phyloP scores from a whole-genome alignment of 2,329 filamentous ascomycete genomes.

The Davidsoniella virescens region DNA sequence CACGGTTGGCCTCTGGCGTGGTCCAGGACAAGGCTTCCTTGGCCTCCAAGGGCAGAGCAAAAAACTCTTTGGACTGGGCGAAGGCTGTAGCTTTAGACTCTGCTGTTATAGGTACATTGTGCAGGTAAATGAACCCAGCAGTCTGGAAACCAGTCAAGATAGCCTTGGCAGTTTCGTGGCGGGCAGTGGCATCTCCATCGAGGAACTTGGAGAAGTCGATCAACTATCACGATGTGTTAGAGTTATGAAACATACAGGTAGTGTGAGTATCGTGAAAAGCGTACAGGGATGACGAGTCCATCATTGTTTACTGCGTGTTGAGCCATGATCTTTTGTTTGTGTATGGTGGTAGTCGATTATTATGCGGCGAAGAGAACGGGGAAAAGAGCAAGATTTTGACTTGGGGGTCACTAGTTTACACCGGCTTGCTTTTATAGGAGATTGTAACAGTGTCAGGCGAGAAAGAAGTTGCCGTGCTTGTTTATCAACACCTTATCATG shows the following conservation, averaged over 20 bases:
- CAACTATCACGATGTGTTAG: slow-evolving; percentile 31
- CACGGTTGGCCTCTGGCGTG: slow-evolving; percentile 54
- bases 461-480: neutral
- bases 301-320: slow-evolving; percentile 32
- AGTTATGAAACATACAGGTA: slow-evolving; percentile 16
- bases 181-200: slow-evolving; percentile 41
- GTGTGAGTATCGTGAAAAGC: slow-evolving; percentile 14
- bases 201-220: slow-evolving; percentile 67
- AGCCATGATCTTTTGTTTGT: slow-evolving; percentile 19
- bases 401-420: no score
- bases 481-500: no score
- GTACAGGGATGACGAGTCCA: slow-evolving; percentile 38
- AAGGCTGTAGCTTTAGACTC: slow-evolving; percentile 47
- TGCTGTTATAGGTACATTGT: slow-evolving; percentile 55
- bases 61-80: slow-evolving; percentile 52
- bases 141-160: slow-evolving; percentile 69
- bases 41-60: slow-evolving; percentile 40
- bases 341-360: no score
- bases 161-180: slow-evolving; percentile 48
- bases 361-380: no score
- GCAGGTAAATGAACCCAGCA: slow-evolving; percentile 79
- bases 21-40: slow-evolving; percentile 58
- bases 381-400: neutral
- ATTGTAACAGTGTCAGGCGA: neutral
- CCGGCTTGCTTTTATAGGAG: no score